phyloP scores from a whole-genome alignment of 73 alveolate genomes.

The Paramecium octaurelia region DNA sequence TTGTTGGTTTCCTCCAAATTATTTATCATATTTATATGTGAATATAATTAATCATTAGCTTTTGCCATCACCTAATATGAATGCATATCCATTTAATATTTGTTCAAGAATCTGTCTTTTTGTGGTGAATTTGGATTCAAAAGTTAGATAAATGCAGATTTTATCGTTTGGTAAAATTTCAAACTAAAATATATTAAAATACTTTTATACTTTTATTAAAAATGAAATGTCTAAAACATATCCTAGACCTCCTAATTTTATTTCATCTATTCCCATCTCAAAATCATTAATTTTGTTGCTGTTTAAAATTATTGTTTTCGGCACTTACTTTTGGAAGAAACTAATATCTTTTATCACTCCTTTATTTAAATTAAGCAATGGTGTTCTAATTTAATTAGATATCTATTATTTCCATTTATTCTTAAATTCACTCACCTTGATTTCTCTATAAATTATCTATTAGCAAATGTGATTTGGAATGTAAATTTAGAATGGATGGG shows the following conservation, averaged over 20 bases:
- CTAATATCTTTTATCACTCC: neutral
- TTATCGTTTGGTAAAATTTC: constrained; percentile 17
- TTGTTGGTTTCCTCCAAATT: neutral
- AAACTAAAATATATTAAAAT: neutral
- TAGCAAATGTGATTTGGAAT: constrained; percentile 25
- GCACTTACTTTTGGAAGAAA: neutral
- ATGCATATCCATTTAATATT: neutral
- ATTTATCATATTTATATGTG: too few relatives aligned
- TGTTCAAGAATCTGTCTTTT: neutral
- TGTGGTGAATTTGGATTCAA: neutral
- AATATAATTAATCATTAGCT: neutral
- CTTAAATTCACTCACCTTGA: neutral
- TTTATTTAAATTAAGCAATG: neutral
- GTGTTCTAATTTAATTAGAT: neutral
- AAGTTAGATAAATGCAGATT: neutral
- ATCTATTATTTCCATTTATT: neutral
- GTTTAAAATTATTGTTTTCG: neutral
- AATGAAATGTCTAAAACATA: neutral
- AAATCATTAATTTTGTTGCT: neutral
- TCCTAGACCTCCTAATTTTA: constrained; percentile 29
- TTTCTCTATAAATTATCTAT: neutral
- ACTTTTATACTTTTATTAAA: neutral
- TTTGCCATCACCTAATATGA: neutral
- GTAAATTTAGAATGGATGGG: constrained; percentile 5
- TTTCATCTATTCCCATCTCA: constrained; percentile 49